Evolutionary conservation across 352 stramenopile species (phyloP), one percentile per base, ranked within the genome.

Genomic region (Phytopythium cucurbitacearum): DNA sequence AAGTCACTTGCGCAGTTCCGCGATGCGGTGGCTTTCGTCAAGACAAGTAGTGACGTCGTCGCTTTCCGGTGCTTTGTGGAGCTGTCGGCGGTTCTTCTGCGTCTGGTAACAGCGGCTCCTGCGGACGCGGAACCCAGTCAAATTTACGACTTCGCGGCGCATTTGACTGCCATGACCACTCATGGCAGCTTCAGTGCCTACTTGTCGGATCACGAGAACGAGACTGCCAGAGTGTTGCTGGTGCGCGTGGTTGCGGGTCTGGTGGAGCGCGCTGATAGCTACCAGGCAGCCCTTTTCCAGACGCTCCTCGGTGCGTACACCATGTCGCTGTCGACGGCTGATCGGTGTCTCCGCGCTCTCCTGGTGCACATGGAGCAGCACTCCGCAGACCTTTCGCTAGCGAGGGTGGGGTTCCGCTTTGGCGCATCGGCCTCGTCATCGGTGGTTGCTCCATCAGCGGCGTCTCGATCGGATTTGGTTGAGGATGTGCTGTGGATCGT

Each of bases 401-500:
- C 51, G 13, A 70, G 65, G 34, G 64, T 76, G 48, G 79, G 80
- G 15, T 94, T 87, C 53, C 81, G 81, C 51, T 94, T 94, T 50
- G 79, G 81, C 7, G 62, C 65, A 6, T 87, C 71, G 1, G 76
- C 65, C 21, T 65, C 72, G 40, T 57, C 64, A 5, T 63, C 65
- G 0, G 64, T 62, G 32, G 55, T 51, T 5, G 44, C 49, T 53
- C 67, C 37, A 46, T 70, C 12, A 32, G 73, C 15, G 55, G 76
- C 52, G 49, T 85, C 62, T 68, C 64, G 36, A 48, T 66, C 49
- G 1, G 78, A 91, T 40, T 55, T 89, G 9, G 60, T 88, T 4
- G 70, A 91, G 34, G 79, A 92, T 44, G 84, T 76, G 3, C 63
- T 71, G 7, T 90, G 81, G 81, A 42, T 92, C 7, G 57, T 89